Base-by-base conservation (phyloP, 495 filamentous ascomycete species). In the Hypoxylon fuscum region DNA sequence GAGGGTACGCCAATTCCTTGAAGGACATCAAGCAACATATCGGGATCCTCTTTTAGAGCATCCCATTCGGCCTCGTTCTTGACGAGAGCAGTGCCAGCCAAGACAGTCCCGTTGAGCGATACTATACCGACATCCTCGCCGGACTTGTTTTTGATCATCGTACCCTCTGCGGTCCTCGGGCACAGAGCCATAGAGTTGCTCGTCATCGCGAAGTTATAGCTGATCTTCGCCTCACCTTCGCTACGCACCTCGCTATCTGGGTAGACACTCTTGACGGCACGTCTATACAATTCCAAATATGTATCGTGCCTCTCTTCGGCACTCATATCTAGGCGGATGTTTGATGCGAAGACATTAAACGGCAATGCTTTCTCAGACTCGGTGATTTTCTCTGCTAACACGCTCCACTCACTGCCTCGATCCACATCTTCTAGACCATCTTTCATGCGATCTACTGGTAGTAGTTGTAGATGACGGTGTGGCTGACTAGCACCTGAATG, bases 191-290 rank as follows among this genome's bases (percentile, higher is more conserved):
- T 90, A 0, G 77, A 78, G 0, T 74, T 74, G 12, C 82, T 78
- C 3, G 90, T 94, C 81, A 96, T 85, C 1, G 86, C 90, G 5
- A 94, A 72, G 57, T 96, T 96, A 69, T 96, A 94, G 69, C 87
- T 89, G 29, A 94, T 87, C 7, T 73, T 68, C 0, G 86, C 79
- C 41, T 82, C 77, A 11, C 81, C 83, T 14, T 77, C 72, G 4
- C 52, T 34, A 18, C 27, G 38, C 40, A 27, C 51, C 41, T 52
- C 58, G 21, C 25, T 44, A 32, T 42, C 66, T 65, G 44, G 59
- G 22, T n/a, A 55, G 42, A 68, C 68, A 5, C 72, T 69, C 20
- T 48, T 60, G 35, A 69, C 72, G 2, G 87, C 88, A 22, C 73
- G 74, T 23, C 76, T 65, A 64, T 91, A 90, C 21, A 93, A 70